Base-by-base conservation (phyloP, 1,284 basidiomycete species). In the Phylloboletellus chloephorus region DNA sequence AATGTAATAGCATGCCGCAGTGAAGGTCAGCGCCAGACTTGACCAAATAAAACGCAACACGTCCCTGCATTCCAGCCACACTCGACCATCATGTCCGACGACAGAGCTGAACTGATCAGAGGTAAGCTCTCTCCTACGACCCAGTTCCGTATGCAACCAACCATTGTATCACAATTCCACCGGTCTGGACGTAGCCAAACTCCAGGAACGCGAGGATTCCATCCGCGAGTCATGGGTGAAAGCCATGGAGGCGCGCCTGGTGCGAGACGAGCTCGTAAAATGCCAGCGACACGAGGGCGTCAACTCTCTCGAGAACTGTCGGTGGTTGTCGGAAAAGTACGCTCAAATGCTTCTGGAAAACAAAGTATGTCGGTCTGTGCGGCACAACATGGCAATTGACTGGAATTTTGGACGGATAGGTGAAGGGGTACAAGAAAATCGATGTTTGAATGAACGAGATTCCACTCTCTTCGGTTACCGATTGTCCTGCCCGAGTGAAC, bases 211-310 rank as follows among this genome's bases (percentile, higher is more conserved):
- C 37, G 91, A 95, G 46, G 71, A 81, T 34, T 74, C 79, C 65
- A 74, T 98, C 57, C 84, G 90, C 46, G 91, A 96, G 68, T 86
- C 87, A 43, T 98, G 95, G 95, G 76, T 98, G 32, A 85, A 82
- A 57, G 82, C 88, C 19, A 96, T 98, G 92, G 91, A 98, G 67
- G 82, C 84, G 17, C 80, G 90, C 37, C 73, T 98, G 45, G 90
- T 97, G 39, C 81, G 84, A 49, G 84, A 91, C 49, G 89, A 96
- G 66, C 78, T 98, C 43, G 78, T 82, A 49, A 94, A 92, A 66
- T 98, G 95, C 67, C 90, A 95, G 63, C 76, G 81, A 56, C 74
- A 77, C 15, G 95, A 98, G 69, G 92, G 94, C 40, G 88, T 94
- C 31, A 95, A 96, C 67, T 81, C 89, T 56, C 79, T 87, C 48